Evolutionary conservation across 75 land plant species (phyloP), one percentile per base, ranked within the genome.

Genomic region (Sequoia sempervirens): DNA sequence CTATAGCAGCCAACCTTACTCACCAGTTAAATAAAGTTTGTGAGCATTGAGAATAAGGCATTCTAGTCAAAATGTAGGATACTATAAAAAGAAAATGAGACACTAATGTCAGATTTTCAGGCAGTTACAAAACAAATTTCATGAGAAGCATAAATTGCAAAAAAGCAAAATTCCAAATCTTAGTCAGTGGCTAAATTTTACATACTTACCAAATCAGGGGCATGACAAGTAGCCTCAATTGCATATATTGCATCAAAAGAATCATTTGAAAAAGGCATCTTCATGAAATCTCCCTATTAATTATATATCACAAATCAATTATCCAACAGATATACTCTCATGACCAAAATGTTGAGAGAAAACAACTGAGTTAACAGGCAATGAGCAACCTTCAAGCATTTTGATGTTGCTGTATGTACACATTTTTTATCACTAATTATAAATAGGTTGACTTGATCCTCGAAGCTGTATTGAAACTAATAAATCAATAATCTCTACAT

Each of bases 201-300:
- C 23, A 38, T 56, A 84, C 92, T 82, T 86, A 97, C 99, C 12
- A 93, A 90, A 89, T 97, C 99, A 45, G 99, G 99, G 30, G 99
- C 99, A 91, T 97, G 99, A 50, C 99, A 97, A 18, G 98, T 94
- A 37, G 99, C 99, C 87, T 97, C 99, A 83, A 97, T 97, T 36
- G 99, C 96, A 88, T 97, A 97, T 32, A 96, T 89, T 40, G 94
- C 99, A 91, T 97, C 98, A 89, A 91, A 97, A 11, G 85, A 86
- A 79, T 94, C 86, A 72, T 97, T 94, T n/a, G 93, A 64, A 66
- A 96, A 87, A 83, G 96, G 99, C 93, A 96, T 97, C 36, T 96
- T 93, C 99, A 97, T 97, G 89, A 97, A 97, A 85, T 97, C 99
- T 70, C 95, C 99, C 99, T 97, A 86, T 82, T 90, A 23, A 52